Base-by-base conservation (phyloP, 2,329 filamentous ascomycete species). In the Talaromyces amestolkiae region DNA sequence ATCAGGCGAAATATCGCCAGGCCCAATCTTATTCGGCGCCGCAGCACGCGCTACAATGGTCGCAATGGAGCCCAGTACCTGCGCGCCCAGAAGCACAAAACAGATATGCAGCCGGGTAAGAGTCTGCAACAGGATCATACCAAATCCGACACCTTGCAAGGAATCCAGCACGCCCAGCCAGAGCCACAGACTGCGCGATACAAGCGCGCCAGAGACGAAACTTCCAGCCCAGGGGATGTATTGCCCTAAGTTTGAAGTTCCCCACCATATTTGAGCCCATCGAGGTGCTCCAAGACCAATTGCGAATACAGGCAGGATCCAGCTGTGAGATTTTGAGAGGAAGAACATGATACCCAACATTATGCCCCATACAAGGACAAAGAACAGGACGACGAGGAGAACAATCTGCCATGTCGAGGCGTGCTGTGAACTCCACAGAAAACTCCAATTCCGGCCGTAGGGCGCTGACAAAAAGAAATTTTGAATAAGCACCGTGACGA, bases 231-330 rank as follows among this genome's bases (percentile, higher is more conserved):
- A 89, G 2, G 88, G 88, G 2, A 90, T 75, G 71, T 85, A 89
- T 33, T 83, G 78, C 3, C 86, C 88, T 67, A 88, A 83, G 11
- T 84, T 83, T 8, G 83, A 86, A 6, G 83, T 85, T 11, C 83
- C 85, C 88, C 88, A 90, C 72, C 88, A 85, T 73, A 89, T 89
- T 73, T 90, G 88, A 9, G 84, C 84, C 87, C 87, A 90, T 66
- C 87, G 81, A 1, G 88, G 88, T 3, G 87, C 87, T 4, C 77
- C 86, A 13, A 90, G 83, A 15, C 87, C 87, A 66, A 89, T 86
- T 54, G 88, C 87, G 68, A 90, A 89, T 64, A 90, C 84, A 13
- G 87, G 87, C 4, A 90, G 77, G 69, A 89, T 84, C 88, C 88
- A 90, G 60, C 83, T 85, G 73, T 90, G 87, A 17, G 82, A 82